phyloP scores from a whole-genome alignment of 208 protist genomes.

The Trypanosoma caninum region DNA sequence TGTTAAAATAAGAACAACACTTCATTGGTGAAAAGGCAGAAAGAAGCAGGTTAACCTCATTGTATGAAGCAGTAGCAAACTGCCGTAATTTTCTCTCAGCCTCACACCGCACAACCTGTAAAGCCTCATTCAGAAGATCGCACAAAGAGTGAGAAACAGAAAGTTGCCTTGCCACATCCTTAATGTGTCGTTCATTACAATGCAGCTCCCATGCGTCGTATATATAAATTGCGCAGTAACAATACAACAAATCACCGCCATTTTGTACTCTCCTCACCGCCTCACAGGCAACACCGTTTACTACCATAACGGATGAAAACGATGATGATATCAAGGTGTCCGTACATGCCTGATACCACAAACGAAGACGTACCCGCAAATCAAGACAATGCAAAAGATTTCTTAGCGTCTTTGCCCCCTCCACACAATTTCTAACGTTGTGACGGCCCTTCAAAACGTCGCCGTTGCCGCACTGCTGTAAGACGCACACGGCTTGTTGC shows the following conservation, averaged over 20 bases:
- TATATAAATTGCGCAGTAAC: constrained; percentile 21
- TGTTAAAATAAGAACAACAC: neutral
- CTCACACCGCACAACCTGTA: constrained; percentile 7
- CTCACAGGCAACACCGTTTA: neutral
- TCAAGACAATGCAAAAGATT: constrained; percentile 11
- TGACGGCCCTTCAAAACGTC: constrained; percentile 19
- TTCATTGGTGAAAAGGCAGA: neutral
- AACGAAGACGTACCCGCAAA: constrained; percentile 15
- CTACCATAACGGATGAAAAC: neutral
- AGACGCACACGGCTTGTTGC: constrained; percentile 4
- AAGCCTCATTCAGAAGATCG: constrained; percentile 12
- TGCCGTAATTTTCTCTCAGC: constrained; percentile 6
- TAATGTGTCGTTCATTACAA: constrained; percentile 7
- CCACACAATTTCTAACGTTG: constrained; percentile 1
- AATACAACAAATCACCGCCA: neutral
- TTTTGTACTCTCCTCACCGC: neutral
- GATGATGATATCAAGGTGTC: neutral
- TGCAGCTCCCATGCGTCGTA: constrained; percentile 26
- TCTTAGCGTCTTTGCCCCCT: neutral
- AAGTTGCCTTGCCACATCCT: neutral
- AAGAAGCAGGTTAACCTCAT: constrained; percentile 9
- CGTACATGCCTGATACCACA: neutral
- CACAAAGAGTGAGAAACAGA: constrained; percentile 4
- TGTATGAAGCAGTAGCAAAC: neutral
- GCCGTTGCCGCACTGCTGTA: constrained; percentile 16